A percentile compares a stretch with the other conserved stretches of the same genome.
Evolutionary conservation across 257 asterid genomes (phyloP).

Genomic region (Penstemon davidsonii): DNA sequence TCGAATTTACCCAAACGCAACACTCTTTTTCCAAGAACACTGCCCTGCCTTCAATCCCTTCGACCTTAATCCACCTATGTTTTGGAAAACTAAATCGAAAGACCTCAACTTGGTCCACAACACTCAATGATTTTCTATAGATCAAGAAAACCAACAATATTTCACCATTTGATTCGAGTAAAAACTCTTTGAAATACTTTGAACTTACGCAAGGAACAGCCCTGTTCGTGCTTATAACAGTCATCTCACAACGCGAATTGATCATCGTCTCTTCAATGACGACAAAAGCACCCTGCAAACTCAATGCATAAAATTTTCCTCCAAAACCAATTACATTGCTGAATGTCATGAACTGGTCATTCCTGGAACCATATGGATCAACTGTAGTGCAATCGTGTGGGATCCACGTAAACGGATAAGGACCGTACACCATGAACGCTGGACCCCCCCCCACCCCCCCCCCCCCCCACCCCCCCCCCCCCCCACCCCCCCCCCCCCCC

Average conservation of each 20-base stretch:
- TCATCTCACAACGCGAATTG: slow-evolving; percentile 23
- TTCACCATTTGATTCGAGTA: slow-evolving; percentile 36
- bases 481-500: too few species aligned
- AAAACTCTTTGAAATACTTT: slow-evolving; percentile 31
- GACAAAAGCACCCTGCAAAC: slow-evolving; percentile 41
- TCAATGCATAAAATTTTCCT: slow-evolving; percentile 37
- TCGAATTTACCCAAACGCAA: slow-evolving; percentile 30
- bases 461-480: too few species aligned
- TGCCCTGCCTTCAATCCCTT: slow-evolving; percentile 31
- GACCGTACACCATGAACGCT: slow-evolving; percentile 7
- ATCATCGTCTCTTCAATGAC: slow-evolving; percentile 21
- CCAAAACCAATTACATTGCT: slow-evolving; percentile 26
- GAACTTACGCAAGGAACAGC: slow-evolving; percentile 36
- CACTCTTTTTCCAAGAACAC: slow-evolving; percentile 34
- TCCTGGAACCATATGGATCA: slow-evolving; percentile 32
- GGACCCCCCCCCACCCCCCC: too few species aligned
- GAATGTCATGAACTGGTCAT: slow-evolving; percentile 28
- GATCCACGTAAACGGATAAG: slow-evolving; percentile 3
- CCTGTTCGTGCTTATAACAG: slow-evolving; percentile 21
- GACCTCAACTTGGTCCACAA: slow-evolving; percentile 37
- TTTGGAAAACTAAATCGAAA: slow-evolving; percentile 15
- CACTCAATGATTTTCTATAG: slow-evolving; percentile 9
- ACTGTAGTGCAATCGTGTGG: slow-evolving; percentile 23
- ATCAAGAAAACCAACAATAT: slow-evolving; percentile 39
- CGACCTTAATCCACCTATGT: slow-evolving; percentile 28